Base-by-base conservation (phyloP, 257 asterid genomes). In the Lithospermum erythrorhizon region DNA sequence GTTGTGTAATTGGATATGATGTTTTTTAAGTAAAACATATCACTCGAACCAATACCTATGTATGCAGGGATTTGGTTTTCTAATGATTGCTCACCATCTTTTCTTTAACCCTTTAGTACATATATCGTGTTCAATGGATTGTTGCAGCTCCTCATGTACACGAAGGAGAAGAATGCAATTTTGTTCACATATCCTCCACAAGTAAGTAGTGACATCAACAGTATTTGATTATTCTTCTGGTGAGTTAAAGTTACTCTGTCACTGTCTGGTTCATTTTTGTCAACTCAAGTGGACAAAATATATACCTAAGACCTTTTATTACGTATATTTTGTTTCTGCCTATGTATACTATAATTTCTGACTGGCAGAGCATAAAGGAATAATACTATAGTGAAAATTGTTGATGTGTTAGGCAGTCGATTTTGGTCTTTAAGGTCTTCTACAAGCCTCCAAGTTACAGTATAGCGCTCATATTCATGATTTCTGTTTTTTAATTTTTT, bases 141-240 rank as follows among this genome's bases (percentile, higher is more conserved):
- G 32, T 62, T 86, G 67, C 99, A 89, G 73, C 70, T 93, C 80
- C 63, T 87, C 60, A 67, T 79, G 52, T 74, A 76, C 70, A 45
- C 87, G 32, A 89, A 86, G 95, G 95, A 89, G 64, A 89, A 83
- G 84, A 83, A 89, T 35, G 95, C 94, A 29, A 81, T 93, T 75
- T 74, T 93, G 59, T 89, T 83, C 73, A 93, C 99, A 60, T 82
- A 89, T 72, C 85, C 99, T 61, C 96, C 88, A 7, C 75, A 76
- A 6, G 99, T 93, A 78, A 86, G 99, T 77, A 70, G 30, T 63
- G 55, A 21, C 23, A 48, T 27, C 58, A 11, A 25, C 49, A 68
- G 41, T 56, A 1, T 6, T 55, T 65, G 62, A 61, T 55, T 60
- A 73, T 21, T 68, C 55, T 21, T 29, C 62, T 24, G n/a, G 55